Base-by-base conservation (phyloP, 805 yeast genomes). In the Pichia eremophila region DNA sequence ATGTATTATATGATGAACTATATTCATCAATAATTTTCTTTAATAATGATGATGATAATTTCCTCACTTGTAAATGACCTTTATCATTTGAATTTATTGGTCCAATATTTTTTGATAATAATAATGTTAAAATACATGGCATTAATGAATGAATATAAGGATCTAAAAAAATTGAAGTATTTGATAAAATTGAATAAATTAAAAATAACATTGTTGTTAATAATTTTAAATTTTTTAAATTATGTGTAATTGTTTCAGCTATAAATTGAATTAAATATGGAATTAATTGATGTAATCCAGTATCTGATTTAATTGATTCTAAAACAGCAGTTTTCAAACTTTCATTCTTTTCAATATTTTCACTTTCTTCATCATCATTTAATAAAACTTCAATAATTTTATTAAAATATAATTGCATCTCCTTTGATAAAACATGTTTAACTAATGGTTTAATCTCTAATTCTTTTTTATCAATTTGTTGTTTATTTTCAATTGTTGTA, bases 241-340 rank as follows among this genome's bases (percentile, higher is more conserved):
- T 91, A 60, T 87, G 83, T 0, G 98, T 87, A 48, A 93, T 80
- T 56, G 95, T 95, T 61, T 93, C 99, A 8, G 96, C 95, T 35
- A 89, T 87, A 60, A 93, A 90, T 61, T 93, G 98, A 44, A 93
- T 90, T 57, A 93, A 86, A 63, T 93, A 93, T 2, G 99, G 99
- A 6, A 95, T 93, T 44, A 93, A 68, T 65, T 93, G 99, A 69
- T 93, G 99, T 48, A 93, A 69, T 34, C 99, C 99, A 2, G 97
- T 96, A 62, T 93, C 99, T 31, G 85, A 81, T 50, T 85, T 79
- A 50, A 93, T 70, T 9, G 96, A 85, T 29, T 83, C 81, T 46
- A 93, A 71, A 2, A 97, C 97, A 0, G 96, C 93, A 37, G 77
- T 75, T 53, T 77, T 79, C 61, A 87, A 68, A 39, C 72, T 70